Evolutionary conservation across 169 alveolate species (phyloP), one percentile per base, ranked within the genome.

Genomic region (Ichthyophthirius multifiliis): DNA sequence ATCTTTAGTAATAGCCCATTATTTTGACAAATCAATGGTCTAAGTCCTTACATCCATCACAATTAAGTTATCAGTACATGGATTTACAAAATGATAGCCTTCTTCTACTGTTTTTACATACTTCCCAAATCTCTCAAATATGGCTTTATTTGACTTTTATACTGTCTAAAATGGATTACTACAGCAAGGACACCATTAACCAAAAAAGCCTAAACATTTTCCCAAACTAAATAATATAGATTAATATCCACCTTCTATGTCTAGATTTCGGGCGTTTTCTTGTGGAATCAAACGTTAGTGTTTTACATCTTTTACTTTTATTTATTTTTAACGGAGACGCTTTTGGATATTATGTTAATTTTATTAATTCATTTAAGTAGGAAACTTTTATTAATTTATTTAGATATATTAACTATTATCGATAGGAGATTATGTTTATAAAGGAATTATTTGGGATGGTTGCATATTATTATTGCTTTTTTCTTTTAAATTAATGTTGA

Each of bases 71-170:
- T 81, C 86, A n/a, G 86, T 81, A 64, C 86, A 81, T 20, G 86
- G 86, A 48, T 81, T 81, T 3, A 81, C 86, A 73, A 64, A 81
- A 71, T 81, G 86, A 30, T 71, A 55, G 10, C 86, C 86, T n/a
- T 81, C 76, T 65, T 74, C 73, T 3, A 71, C 81, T 32, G 55
- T 76, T 41, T 81, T 71, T 0, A 71, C 73, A 30, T 81, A 76
- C 47, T 76, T 81, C 39, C 86, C 86, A 62, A 81, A 81, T 71
- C 82, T 46, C 32, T 67, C 65, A 63, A 71, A 81, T n/a, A 81
- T 32, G 27, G 82, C 86, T 32, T 71, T 76, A 55, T 27, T 37
- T 7, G 82, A 76, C 39, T 47, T 13, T 18, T 13, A 6, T 43
- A 46, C 47, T 55, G 6, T 27, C 4, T 27, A 13, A 34, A 55